These are phyloP conservation scores for Boletus eberwhitei DNA, from an alignment of 768 basidiomycete genomes.

Conservation along the genomic window DNA sequence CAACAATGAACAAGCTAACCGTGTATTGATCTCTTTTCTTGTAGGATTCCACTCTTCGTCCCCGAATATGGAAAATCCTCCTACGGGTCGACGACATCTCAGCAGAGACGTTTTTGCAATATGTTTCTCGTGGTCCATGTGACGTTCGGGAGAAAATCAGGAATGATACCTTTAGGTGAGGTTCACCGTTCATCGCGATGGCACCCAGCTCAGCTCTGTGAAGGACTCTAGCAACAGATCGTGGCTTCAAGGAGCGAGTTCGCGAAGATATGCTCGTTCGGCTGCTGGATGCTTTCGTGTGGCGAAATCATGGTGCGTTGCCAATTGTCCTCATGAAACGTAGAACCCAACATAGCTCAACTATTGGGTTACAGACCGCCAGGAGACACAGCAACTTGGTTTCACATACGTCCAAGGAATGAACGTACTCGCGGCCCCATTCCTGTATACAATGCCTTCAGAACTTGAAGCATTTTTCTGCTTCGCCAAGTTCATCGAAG, in stretches of 20 bases:
- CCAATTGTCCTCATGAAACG: neutral
- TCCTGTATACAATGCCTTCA: slow-evolving; percentile 95
- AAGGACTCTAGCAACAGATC: slow-evolving; percentile 90
- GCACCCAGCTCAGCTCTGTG: neutral
- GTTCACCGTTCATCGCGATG: neutral
- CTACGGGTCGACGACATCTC: slow-evolving; percentile 77
- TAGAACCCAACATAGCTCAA: neutral
- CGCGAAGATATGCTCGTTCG: slow-evolving; percentile 96
- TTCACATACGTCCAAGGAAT: slow-evolving; percentile 99
- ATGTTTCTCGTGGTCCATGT: slow-evolving; percentile 81
- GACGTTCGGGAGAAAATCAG: slow-evolving; percentile 89
- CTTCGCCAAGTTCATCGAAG: slow-evolving; percentile 95
- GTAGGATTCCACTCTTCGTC: slow-evolving; percentile 81
- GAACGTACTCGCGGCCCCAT: slow-evolving; percentile 98
- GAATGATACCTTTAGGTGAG: slow-evolving; percentile 94
- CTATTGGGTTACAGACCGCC: slow-evolving; percentile 50
- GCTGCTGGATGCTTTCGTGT: slow-evolving; percentile 96
- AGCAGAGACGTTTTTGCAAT: slow-evolving; percentile 70
- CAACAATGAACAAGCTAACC: neutral
- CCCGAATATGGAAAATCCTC: slow-evolving; percentile 93
- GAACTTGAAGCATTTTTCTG: slow-evolving; percentile 98
- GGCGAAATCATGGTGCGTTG: slow-evolving; percentile 79
- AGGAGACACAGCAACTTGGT: slow-evolving; percentile 73
- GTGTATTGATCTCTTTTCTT: slow-evolving; percentile 2
- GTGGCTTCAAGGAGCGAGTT: slow-evolving; percentile 96